Base-by-base conservation (phyloP, 805 yeast species). In the Yarrowia sp. region DNA sequence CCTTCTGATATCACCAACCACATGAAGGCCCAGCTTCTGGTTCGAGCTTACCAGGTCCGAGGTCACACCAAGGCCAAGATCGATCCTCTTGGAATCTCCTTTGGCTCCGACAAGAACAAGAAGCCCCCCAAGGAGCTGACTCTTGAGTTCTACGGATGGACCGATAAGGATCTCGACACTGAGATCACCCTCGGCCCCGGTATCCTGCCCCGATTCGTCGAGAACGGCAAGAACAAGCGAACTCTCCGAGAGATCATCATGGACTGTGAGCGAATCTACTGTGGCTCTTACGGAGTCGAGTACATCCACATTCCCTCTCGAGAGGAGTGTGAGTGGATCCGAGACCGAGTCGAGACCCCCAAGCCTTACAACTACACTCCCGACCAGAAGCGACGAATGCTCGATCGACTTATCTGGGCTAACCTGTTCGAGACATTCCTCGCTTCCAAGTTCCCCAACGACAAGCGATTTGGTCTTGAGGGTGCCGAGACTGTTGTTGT, bases 401-500 rank as follows among this genome's bases (percentile, higher is more conserved):
- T 95, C 76, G 99, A 95, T 81, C 88, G 99, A 78, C 82, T 95
- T 77, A 91, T 94, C 80, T 95, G 99, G 99, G 86, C 98, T 64
- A 88, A 97, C 71, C 88, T 92, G 64, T 95, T 95, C 77, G 99
- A 95, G 83, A 82, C 89, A 70, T 95, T 95, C 86, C 82, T 95
- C 76, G 87, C 97, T 59, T 88, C 97, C 70, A 95, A 95, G 82
- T 95, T 92, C 86, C 98, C 99, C 72, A 94, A 92, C 81, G 98
- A 93, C 79, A 95, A 95, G 84, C 90, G 99, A 82, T 95, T 95
- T 77, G 99, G 99, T 80, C 84, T 95, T 70, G 99, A 95, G 84
- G 99, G 99, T 83, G 97, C 97, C 72, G 99, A 95, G 83, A 84
- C 97, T 61, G 90, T 91, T 75, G 91, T 95, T 64, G 98, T 98